Percentiles rank a stretch among this genome's conserved stretches.
Conservation (phyloP, 2,329 filamentous ascomycete genomes). For the Microsporum ferrugineum region DNA sequence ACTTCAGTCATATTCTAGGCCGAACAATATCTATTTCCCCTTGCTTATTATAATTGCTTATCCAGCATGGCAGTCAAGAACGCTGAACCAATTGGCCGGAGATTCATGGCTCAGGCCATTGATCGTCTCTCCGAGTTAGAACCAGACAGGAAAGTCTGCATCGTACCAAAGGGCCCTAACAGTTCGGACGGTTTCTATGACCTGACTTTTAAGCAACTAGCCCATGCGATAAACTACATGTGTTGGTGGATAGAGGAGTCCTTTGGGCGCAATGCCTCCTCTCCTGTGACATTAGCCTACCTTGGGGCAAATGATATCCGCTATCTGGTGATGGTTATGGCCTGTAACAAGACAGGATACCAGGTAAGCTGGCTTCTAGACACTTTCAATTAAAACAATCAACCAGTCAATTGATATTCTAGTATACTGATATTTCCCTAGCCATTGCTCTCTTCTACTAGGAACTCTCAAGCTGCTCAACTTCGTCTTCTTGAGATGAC, state of each 20-base stretch:
- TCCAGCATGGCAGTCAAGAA: background rate
- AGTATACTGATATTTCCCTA: background rate
- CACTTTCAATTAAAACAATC: background rate
- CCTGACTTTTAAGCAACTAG: background rate
- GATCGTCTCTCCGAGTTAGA: background rate
- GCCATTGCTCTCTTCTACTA: slow-evolving; percentile 24
- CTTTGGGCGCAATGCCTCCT: slow-evolving; percentile 11
- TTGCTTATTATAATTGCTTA: background rate
- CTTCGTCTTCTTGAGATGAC: background rate
- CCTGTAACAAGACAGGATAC: slow-evolving; percentile 14
- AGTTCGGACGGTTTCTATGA: background rate
- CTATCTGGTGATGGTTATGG: slow-evolving; percentile 14
- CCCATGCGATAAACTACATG: slow-evolving; percentile 16
- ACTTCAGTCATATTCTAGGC: no score
- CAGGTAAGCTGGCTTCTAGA: slow-evolving; percentile 5
- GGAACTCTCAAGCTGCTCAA: slow-evolving; percentile 15
- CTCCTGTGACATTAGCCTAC: slow-evolving; percentile 13
- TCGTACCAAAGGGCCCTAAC: background rate
- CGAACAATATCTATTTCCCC: no score
- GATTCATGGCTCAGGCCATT: background rate
- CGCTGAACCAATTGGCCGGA: background rate
- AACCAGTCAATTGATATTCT: background rate
- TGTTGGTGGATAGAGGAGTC: slow-evolving; percentile 19
- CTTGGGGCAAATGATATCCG: slow-evolving; percentile 17
- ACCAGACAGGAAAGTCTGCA: background rate